Evolutionary conservation across 1,139 yeast species (phyloP), one percentile per base, ranked within the genome.

Genomic region (Sugiyamaella castrensis): DNA sequence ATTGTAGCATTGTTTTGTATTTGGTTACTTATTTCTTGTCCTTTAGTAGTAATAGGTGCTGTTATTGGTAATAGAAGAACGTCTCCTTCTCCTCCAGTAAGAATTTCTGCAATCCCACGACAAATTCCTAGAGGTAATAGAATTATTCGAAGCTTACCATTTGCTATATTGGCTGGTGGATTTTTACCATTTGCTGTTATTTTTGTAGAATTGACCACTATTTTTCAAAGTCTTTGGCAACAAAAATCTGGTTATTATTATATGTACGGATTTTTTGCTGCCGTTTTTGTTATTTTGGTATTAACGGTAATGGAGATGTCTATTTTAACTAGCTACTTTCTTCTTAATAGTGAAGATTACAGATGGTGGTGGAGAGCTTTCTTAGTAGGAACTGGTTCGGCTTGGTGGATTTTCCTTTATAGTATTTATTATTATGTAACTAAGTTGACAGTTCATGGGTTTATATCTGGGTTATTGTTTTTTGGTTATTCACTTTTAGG

Each of bases 281-380:
- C 81, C 27, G 84, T 89, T 2, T 74, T 82, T 31, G 53, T 81
- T 7, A 72, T 87, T 47, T 71, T 86, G 35, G 68, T 80, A 37
- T 70, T 85, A 35, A 80, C 87, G 10, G 81, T 87, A 33, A 72
- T 80, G 41, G 95, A 87, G 64, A 79, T 86, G 49, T 79, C 92
- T n/a, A 75, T 88, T 33, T 79, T 87, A 38, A 81, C 87, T 9
- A 75, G 84, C 11, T 87, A 84, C 61, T 63, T 84, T 35, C 77
- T 82, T 40, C 73, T 88, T 60, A 74, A 78, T 40, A 73, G 79
- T 55, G 81, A 80, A 48, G 81, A 84, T 61, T 81, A 82, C 48
- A 69, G 74, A 53, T 88, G 96, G 96, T 87, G 87, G 64, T 88
- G 96, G 96, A 74, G 84, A 57, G 74, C 89, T 13, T 87, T 87